Evolutionary conservation across 495 filamentous ascomycete species (phyloP), one percentile per base, ranked within the genome.

Genomic region (Diplogelasinospora grovesii): DNA sequence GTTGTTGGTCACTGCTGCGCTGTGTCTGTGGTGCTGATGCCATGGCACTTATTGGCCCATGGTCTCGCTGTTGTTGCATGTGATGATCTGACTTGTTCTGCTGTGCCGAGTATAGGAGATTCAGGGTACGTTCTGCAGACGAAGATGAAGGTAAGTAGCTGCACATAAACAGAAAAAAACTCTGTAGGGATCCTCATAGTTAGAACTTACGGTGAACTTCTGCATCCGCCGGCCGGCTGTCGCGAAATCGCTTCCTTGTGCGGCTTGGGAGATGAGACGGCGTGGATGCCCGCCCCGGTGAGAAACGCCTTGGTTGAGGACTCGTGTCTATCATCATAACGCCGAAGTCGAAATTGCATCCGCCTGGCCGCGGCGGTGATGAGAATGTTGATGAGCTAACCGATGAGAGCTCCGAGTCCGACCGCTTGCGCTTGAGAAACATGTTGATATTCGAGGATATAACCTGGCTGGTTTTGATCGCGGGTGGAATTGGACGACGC

Each of bases 381-480:
- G 57, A 57, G 49, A 64, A 63, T 23, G 57, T 33, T 22, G 64
- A 56, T 22, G 64, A 56, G 29, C 52, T 59, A 16, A 64, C n/a
- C n/a, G n/a, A 59, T 36, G 64, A 70, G 42, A 70, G 44, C 39
- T 70, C 67, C n/a, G 65, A 66, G 32, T 66, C 67, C 56, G 70
- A 73, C 14, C 70, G 56, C 60, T 72, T 73, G 50, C 70, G 70
- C 52, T 73, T 73, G 45, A 70, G 53, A 11, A 63, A 39, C 66
- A 71, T 71, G 24, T 46, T 65, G 53, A 39, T 13, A 1, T 6
- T 51, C 14, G 22, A 41, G 7, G 14, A 19, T 9, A 23, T 15
- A 27, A 14, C 13, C 4, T n/a, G 15, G 31, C 4, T 8, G 6
- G 13, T 8, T 4, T 34, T 26, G 24, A 26, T 26, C 7, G 24